Base-by-base conservation (phyloP, 179 eudicot species). In the Carnegiea gigantea region DNA sequence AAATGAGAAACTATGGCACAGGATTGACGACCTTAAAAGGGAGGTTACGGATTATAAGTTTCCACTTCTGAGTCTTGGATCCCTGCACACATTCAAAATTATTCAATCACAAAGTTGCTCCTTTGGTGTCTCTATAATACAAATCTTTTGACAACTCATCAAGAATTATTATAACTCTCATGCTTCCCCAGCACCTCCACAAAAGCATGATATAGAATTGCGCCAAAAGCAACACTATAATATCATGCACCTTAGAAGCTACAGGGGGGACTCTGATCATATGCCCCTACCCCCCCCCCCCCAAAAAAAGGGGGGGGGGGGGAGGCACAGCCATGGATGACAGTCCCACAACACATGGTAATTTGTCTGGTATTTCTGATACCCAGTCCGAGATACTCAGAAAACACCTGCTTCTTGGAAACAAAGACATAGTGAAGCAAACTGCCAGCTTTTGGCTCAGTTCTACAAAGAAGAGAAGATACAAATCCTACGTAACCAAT, bases 21-120 rank as follows among this genome's bases (percentile, higher is more conserved):
- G 59, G 20, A 49, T 70, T 48, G 77, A 43, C 59, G 68, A 91
- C 97, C 97, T 90, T 89, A 76, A 93, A 95, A 70, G 95, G 97
- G 75, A 95, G 93, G 84, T 95, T 95, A 62, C 95, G 89, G 83
- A 90, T 79, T 75, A 94, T 94, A 78, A 94, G 87, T 83, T 94
- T 94, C 98, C 98, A 93, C 85, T 91, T 94, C 82, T 88, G 97
- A 81, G 91, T 87, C 83, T 93, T 94, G 72, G 97, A 87, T 40
- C 98, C 98, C 98, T 94, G 36, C 79, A 18, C 70, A 77, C 75
- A 77, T 24, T 76, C 70, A 64, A 64, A 26, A 44, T 28, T 12
- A 40, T 40, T 40, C 44, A 40, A 40, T 40, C 44, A 40, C 44
- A 40, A 40, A 5, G 44, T 40, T 40, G 44, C 0, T 7, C 8